These are phyloP conservation scores for Citeromyces matritensis DNA, from an alignment of 805 yeast genomes.

Conservation along the genomic window DNA sequence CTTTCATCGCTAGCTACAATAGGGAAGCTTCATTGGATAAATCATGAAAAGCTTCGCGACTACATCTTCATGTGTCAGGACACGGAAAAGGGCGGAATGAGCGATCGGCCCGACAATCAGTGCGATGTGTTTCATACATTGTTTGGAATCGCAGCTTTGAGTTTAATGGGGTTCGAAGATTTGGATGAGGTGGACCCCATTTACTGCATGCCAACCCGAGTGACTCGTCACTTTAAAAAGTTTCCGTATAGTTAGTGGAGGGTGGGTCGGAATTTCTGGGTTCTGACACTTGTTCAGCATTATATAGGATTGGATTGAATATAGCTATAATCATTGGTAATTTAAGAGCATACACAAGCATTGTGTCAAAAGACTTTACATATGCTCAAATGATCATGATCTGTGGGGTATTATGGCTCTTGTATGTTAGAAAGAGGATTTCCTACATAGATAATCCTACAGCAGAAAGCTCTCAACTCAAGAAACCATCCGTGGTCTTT, in stretches of 20 bases:
- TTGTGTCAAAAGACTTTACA: too few species aligned
- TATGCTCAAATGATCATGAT: too few species aligned
- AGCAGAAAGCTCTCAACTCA: too few species aligned
- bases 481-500: too few species aligned
- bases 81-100: conserved; percentile 66
- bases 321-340: background rate
- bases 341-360: too few species aligned
- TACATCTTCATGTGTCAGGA: conserved; percentile 78
- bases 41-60: conserved; percentile 36
- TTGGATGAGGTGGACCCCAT: conserved; percentile 66
- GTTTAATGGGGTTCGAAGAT: conserved; percentile 50
- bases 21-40: conserved; percentile 63
- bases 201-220: conserved; percentile 63
- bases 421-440: too few species aligned
- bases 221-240: conserved; percentile 17
- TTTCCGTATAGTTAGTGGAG: conserved; percentile 9
- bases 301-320: background rate
- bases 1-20: conserved; percentile 60
- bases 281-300: background rate
- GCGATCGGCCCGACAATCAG: conserved; percentile 84
- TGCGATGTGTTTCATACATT: conserved; percentile 89
- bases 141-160: conserved; percentile 81
- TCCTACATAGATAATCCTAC: too few species aligned
- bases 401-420: too few species aligned
- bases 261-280: background rate